phyloP scores from a whole-genome alignment of 192 early-diverging fungal genomes.

The Thamnidium elegans region DNA sequence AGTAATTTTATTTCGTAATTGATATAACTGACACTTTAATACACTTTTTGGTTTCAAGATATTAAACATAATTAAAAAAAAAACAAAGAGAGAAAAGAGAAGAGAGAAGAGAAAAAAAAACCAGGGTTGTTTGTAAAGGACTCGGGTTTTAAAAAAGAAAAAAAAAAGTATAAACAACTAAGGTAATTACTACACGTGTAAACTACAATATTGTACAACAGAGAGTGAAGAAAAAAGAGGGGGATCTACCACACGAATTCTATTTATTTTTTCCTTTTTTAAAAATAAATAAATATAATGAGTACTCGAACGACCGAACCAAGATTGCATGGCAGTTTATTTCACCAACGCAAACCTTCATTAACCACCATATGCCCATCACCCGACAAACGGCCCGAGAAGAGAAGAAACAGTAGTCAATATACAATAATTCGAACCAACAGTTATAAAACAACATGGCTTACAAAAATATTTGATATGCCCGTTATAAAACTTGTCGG shows the following conservation, averaged over 20 bases:
- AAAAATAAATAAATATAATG: no score
- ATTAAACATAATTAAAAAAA: not conserved
- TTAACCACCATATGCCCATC: conserved; percentile 17
- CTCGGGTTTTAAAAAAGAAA: no score
- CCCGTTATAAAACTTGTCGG: not conserved
- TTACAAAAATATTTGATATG: not conserved
- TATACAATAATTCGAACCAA: not conserved
- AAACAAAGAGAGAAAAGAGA: not conserved
- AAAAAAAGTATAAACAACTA: no score
- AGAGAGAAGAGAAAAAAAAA: conserved; percentile 3
- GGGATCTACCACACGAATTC: no score
- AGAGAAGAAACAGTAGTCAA: not conserved
- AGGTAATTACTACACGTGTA: no score
- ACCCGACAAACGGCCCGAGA: not conserved
- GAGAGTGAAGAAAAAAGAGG: no score
- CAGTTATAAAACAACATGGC: not conserved
- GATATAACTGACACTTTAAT: not conserved
- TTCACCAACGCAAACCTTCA: conserved; percentile 22
- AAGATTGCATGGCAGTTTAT: not conserved
- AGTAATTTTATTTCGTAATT: conserved; percentile 7
- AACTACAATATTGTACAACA: no score
- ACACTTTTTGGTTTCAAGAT: not conserved
- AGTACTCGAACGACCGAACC: no score
- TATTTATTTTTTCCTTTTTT: no score
- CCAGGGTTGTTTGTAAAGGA: not conserved